These are phyloP conservation scores for Paratrypanosoma confusum DNA, from an alignment of 208 protist species.

Conservation along the genomic window DNA sequence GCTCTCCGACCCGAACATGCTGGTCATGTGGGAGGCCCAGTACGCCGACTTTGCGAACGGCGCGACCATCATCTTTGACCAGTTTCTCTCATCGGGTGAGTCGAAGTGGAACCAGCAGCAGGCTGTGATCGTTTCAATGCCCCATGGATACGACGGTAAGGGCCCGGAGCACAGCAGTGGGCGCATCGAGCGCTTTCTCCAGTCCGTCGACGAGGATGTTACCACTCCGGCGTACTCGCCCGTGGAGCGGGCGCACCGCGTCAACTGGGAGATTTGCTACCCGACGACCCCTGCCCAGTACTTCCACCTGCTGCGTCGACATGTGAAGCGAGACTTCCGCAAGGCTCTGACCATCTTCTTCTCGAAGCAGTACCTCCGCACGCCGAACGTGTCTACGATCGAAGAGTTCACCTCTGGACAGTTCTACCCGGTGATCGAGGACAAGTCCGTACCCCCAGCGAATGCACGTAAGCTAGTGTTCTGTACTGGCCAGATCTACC, in stretches of 20 bases:
- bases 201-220: slow-evolving; percentile 92
- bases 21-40: slow-evolving; percentile 98
- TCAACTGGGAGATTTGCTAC: slow-evolving; percentile 89
- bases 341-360: slow-evolving; percentile 96
- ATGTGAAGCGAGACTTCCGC: slow-evolving; percentile 96
- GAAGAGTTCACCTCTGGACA: slow-evolving; percentile 30
- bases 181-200: slow-evolving; percentile 97
- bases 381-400: slow-evolving; percentile 72
- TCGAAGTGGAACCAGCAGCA: slow-evolving; percentile 97
- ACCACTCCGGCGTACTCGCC: slow-evolving; percentile 63
- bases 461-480: slow-evolving; percentile 89
- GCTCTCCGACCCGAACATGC: slow-evolving; percentile 87
- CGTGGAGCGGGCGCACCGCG: slow-evolving; percentile 54
- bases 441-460: slow-evolving; percentile 37
- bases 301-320: slow-evolving; percentile 97
- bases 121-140: slow-evolving; percentile 94
- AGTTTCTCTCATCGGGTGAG: slow-evolving; percentile 92
- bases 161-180: slow-evolving; percentile 96
- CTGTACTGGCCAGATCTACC: slow-evolving; percentile 97
- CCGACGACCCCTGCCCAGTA: slow-evolving; percentile 97
- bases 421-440: slow-evolving; percentile 78
- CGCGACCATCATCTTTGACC: slow-evolving; percentile 98
- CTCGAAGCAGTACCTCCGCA: slow-evolving; percentile 85
- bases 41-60: slow-evolving; percentile 99
- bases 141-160: slow-evolving; percentile 97